These are phyloP conservation scores for Thalassiosira hispida DNA, from an alignment of 352 stramenopile genomes.

Conservation along the genomic window DNA sequence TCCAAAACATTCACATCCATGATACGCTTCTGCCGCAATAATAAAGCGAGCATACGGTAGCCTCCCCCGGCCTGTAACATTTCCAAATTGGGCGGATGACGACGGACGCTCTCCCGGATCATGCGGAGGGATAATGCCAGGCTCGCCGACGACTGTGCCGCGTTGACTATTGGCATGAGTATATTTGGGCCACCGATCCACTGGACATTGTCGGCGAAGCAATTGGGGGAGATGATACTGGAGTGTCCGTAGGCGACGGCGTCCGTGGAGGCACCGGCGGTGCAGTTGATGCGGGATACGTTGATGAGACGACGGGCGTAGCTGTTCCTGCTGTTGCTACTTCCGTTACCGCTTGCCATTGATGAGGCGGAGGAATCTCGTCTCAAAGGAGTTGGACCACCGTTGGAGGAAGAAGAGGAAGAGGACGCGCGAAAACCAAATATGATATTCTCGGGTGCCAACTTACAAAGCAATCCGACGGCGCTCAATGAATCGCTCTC, in stretches of 20 bases:
- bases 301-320: constrained; percentile 77
- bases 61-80: constrained; percentile 81
- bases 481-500: constrained; percentile 77
- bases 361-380: not conserved
- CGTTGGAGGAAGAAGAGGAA: constrained; percentile 29
- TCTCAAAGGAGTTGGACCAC: constrained; percentile 1
- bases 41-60: constrained; percentile 80
- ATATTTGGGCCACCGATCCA: constrained; percentile 83
- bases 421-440: constrained; percentile 77
- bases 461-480: constrained; percentile 75
- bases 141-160: constrained; percentile 67
- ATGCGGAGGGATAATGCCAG: constrained; percentile 78
- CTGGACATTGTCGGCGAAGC: constrained; percentile 84
- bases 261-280: constrained; percentile 68
- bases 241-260: constrained; percentile 76
- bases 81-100: constrained; percentile 83
- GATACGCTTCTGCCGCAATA: constrained; percentile 81
- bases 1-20: constrained; percentile 82
- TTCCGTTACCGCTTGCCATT: not conserved
- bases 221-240: constrained; percentile 73
- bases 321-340: constrained; percentile 44
- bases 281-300: constrained; percentile 74
- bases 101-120: constrained; percentile 71
- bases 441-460: constrained; percentile 78
- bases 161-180: constrained; percentile 81